Evolutionary conservation across 2,329 filamentous ascomycete species (phyloP).

Genomic region (Thielaviopsis cerberus): DNA sequence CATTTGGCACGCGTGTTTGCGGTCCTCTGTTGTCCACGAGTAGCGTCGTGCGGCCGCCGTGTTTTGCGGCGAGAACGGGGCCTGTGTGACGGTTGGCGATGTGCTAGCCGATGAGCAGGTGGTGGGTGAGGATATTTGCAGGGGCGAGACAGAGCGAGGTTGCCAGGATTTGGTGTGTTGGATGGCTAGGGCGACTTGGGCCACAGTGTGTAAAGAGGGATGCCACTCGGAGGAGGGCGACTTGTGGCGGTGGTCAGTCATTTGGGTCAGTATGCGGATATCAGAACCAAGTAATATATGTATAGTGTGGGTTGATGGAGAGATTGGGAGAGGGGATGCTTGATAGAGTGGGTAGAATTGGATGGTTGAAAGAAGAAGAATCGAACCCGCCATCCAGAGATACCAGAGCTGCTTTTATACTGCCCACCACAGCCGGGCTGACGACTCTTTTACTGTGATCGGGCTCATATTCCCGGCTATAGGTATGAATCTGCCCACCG

Average conservation of each 20-base stretch:
- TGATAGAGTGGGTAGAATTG: too few species aligned
- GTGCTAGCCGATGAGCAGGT: not conserved
- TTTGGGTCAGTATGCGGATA: not conserved
- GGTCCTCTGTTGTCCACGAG: constrained; percentile 35
- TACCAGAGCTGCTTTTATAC: not conserved
- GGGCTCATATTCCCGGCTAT: not conserved
- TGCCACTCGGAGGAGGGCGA: constrained; percentile 1
- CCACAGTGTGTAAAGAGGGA: constrained; percentile 4
- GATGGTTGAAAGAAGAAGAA: too few species aligned
- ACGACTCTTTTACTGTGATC: not conserved
- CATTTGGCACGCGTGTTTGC: constrained; percentile 34
- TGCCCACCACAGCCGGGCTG: not conserved
- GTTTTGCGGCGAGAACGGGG: not conserved
- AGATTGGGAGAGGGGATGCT: too few species aligned
- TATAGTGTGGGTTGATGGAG: not conserved
- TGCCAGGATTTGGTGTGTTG: constrained; percentile 7
- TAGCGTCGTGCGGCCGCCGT: constrained; percentile 20
- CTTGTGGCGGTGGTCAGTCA: not conserved
- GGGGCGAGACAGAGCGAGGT: constrained; percentile 5
- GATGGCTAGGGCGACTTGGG: constrained; percentile 7
- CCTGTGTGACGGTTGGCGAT: not conserved
- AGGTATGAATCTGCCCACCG: not conserved
- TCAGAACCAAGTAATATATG: not conserved
- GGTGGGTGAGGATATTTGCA: constrained; percentile 6
- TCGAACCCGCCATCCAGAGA: too few species aligned